A percentile compares a stretch with the other conserved stretches of the same genome.
Conservation (phyloP, 257 asterid genomes). For the Fraxinus anomala region DNA sequence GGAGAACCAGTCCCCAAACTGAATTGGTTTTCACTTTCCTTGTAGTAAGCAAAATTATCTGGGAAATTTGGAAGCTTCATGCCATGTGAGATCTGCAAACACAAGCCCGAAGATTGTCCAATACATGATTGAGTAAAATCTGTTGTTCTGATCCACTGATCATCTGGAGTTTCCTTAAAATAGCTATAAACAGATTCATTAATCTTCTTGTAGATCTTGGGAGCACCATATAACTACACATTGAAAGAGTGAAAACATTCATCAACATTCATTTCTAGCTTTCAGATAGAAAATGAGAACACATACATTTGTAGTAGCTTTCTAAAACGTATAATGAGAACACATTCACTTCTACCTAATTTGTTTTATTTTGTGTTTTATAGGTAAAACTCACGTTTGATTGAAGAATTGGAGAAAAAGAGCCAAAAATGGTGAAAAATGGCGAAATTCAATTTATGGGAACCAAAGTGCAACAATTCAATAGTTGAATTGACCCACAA, state of each 20-base stretch:
- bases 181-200: constrained; percentile 34
- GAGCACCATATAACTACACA: constrained; percentile 72
- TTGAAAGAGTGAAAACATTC: constrained; percentile 7
- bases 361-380: too few species aligned
- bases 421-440: too few species aligned
- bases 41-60: constrained; percentile 51
- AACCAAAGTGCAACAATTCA: too few species aligned
- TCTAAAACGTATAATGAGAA: too few species aligned
- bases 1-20: constrained; percentile 43
- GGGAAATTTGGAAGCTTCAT: constrained; percentile 58
- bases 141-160: constrained; percentile 84
- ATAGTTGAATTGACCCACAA: too few species aligned
- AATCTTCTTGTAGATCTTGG: constrained; percentile 66
- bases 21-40: constrained; percentile 48
- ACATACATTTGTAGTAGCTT: too few species aligned
- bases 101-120: constrained; percentile 85
- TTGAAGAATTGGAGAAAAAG: too few species aligned
- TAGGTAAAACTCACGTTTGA: too few species aligned
- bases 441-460: too few species aligned
- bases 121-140: constrained; percentile 65
- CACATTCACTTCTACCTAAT: too few species aligned
- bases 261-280: not conserved
- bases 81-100: constrained; percentile 57
- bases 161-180: constrained; percentile 53
- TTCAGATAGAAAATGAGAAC: not conserved